Base-by-base conservation (phyloP, 2,329 filamentous ascomycete species). In the Aureobasidium sp. region DNA sequence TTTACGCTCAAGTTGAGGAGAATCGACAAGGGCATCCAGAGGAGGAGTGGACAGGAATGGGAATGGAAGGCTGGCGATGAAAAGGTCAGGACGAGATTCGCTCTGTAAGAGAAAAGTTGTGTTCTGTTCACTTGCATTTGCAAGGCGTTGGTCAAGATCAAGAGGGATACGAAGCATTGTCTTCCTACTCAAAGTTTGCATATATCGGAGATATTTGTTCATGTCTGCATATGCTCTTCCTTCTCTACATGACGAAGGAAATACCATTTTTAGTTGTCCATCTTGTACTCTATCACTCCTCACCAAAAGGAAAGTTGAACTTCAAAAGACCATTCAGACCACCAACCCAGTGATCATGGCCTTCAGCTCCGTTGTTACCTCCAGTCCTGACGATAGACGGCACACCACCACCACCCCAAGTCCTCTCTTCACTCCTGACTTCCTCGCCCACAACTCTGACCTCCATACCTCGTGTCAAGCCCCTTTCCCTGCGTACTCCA, bases 31-130 rank as follows among this genome's bases (percentile, higher is more conserved):
- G 93, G 92, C 0, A 88, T 99, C 65, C 89, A 79, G 78, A 84
- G 73, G 78, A 87, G 74, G 49, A 86, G 84, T 73, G 90, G 90
- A 38, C 83, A 90, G 66, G 89, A 95, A 70, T 97, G 94, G 93
- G 84, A 96, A 72, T 99, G 94, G 94, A 95, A 95, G 77, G 88
- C 89, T 11, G 85, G 86, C 71, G 95, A 94, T 87, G 94, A 99
- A 78, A 96, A 96, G 79, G 81, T 89, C 70, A 82, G 94, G 69
- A 97, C 93, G 66, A 86, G 90, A 72, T 99, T 97, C 78, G 94
- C 95, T 75, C 79, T 99, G 71, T 97, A 76, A 43, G 6, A 17
- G 23, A 11, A 42, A 8, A 21, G 38, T 4, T 21, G 2, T 42
- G 1, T 45, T 45, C 1, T 45, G 21, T 23, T 43, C 11, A 17